Conservation (phyloP, 129 eudicot species). For the Glebionis coronaria region DNA sequence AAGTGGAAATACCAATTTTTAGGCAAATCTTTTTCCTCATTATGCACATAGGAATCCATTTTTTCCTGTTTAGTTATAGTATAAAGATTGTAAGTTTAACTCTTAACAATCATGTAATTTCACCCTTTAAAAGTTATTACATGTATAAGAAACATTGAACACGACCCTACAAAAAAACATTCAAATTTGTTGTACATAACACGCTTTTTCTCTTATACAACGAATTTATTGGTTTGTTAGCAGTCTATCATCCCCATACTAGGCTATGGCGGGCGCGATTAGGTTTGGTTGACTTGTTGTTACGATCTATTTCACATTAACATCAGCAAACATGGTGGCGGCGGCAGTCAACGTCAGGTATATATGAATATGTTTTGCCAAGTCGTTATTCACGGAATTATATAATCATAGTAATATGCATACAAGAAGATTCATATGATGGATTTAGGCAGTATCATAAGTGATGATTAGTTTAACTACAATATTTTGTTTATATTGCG, state of each 20-base stretch:
- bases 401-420: no score
- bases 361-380: no score
- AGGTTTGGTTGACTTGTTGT: no score
- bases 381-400: no score
- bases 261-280: no score
- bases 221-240: background rate
- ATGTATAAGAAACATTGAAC: conserved; percentile 12
- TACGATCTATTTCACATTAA: no score
- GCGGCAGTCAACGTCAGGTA: no score
- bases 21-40: conserved; percentile 26
- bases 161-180: background rate
- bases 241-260: background rate
- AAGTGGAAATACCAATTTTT: conserved; percentile 2
- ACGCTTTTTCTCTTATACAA: background rate
- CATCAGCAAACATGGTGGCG: no score
- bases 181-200: background rate
- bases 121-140: conserved; percentile 5
- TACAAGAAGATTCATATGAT: no score
- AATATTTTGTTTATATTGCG: no score
- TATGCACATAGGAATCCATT: conserved; percentile 48
- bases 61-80: conserved; percentile 28
- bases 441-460: no score
- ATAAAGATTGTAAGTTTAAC: conserved; percentile 18
- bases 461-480: no score
- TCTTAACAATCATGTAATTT: conserved; percentile 24